Evolutionary conservation across 305 asterid species (phyloP), one percentile per base, ranked within the genome.

Genomic region (Fraxinus albicans): DNA sequence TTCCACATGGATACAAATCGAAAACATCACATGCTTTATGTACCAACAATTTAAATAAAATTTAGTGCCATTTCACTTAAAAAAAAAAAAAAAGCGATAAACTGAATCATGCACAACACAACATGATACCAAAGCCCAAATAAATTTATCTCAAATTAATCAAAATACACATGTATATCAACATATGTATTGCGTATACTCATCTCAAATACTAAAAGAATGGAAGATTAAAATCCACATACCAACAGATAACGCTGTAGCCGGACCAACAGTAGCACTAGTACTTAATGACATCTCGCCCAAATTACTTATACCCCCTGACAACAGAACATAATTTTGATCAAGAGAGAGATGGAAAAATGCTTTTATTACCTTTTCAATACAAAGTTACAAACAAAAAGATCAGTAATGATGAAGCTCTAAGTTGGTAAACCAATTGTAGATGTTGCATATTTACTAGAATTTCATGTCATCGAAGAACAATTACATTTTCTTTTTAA

Each of bases 231-330:
- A 60, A 36, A 55, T 42, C 35, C 38, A 47, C 85, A 60, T 87
- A 87, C 89, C 89, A 82, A 78, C 77, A 23, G 81, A 80, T 23
- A 79, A 65, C 4, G 88, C 33, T 74, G 86, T 77, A 77, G 82
- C 67, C 31, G 89, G 83, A 60, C 77, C 50, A 65, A 81, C 75
- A 77, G 80, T 31, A 73, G 81, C 78, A 76, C 88, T 73, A 70
- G 85, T 74, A 77, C 81, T 77, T 53, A 80, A 78, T 10, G 88
- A 63, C 89, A 87, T 87, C 72, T 72, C 80, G 76, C 77, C 1
- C 44, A 31, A 84, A 6, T 1, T 27, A 77, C 19, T 53, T 53
- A 53, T 27, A 73, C 73, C 74, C 34, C 89, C 88, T 84, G 88
- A 63, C 55, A 80, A 78, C 83, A 85, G 2, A 0, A 55, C 2